A percentile compares a stretch with the other conserved stretches of the same genome.
Conservation (phyloP, 768 basidiomycete genomes). For the Boletus bicolor region DNA sequence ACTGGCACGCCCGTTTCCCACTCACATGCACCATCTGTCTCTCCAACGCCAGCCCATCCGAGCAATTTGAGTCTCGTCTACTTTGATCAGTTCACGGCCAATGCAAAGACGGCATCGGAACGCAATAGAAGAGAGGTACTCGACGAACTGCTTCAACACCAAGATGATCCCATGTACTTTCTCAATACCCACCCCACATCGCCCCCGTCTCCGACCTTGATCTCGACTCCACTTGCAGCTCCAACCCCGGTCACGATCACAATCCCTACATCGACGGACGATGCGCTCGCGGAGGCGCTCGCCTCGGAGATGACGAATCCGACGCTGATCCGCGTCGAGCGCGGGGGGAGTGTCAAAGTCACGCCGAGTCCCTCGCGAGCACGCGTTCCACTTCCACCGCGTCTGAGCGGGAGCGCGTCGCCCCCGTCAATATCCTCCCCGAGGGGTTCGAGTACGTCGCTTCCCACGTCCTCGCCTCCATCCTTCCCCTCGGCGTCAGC, state of each 20-base stretch:
- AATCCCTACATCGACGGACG: conserved; percentile 33
- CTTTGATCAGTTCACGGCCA: conserved; percentile 58
- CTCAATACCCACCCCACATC: conserved; percentile 23
- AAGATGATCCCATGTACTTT: conserved; percentile 73
- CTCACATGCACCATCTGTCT: neutral
- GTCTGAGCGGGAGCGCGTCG: conserved; percentile 21
- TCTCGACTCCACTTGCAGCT: conserved; percentile 10
- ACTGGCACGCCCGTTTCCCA: too few relatives aligned
- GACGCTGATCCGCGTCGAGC: conserved; percentile 2
- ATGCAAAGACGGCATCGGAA: conserved; percentile 53
- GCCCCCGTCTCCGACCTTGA: neutral
- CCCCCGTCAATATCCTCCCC: conserved; percentile 24
- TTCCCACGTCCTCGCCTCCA: conserved; percentile 2
- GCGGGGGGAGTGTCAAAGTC: conserved; percentile 13
- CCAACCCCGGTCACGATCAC: conserved; percentile 31
- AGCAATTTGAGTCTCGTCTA: conserved; percentile 41
- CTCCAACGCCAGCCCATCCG: neutral
- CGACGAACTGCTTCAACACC: conserved; percentile 60
- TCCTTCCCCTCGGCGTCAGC: neutral
- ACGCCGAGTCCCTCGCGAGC: conserved; percentile 4
- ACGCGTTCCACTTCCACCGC: conserved; percentile 21
- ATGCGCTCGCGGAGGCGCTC: conserved; percentile 38
- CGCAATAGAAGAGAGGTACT: conserved; percentile 51
- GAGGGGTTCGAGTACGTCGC: conserved; percentile 13
- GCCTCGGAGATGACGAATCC: conserved; percentile 27